Base-by-base conservation (phyloP, 179 eudicot species). In the Drosera spatulata region DNA sequence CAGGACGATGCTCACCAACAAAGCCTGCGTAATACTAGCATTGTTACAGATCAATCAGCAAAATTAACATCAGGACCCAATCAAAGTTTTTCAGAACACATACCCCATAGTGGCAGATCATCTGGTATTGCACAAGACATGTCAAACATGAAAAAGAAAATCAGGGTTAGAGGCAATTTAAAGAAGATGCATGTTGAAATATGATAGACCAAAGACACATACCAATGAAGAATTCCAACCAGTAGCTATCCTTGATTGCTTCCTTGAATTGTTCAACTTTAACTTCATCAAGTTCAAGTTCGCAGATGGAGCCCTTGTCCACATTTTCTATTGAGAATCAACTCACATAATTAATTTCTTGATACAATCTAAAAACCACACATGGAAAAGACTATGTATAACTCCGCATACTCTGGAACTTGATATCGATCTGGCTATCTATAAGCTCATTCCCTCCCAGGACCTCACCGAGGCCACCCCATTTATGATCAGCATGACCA, bases 391-490 rank as follows among this genome's bases (percentile, higher is more conserved):
- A 43, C 33, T 13, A 3, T 3, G 2, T 22, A 12, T 11, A 63
- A n/a, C 56, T 54, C 0, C 41, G 63, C 77, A 10, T 74, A 84
- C 91, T 84, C 60, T 44, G 67, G 63, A 75, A 84, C 65, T 77
- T 84, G 44, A 84, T 65, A 10, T 71, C 85, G 14, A 75, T 73
- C 61, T 73, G 81, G 73, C 87, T 84, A 69, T 84, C 87, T 61
- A 84, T 84, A 49, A 84, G 82, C 64, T 84, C 87, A 68, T 84
- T 84, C 62, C 91, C 91, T 59, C 91, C 91, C 52, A 84, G 63
- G 56, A 84, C 91, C 70, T 84, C 91, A 63, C 91, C 91, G 37
- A 84, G 87, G 44, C 89, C 89, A 58, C 89, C 89, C 91, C 91
- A 84, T 51, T 82, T 82, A 69, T 79, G 91, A 66, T 78, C 74